phyloP scores from a whole-genome alignment of 2,329 filamentous ascomycete genomes.

The Neonectria coccinea region DNA sequence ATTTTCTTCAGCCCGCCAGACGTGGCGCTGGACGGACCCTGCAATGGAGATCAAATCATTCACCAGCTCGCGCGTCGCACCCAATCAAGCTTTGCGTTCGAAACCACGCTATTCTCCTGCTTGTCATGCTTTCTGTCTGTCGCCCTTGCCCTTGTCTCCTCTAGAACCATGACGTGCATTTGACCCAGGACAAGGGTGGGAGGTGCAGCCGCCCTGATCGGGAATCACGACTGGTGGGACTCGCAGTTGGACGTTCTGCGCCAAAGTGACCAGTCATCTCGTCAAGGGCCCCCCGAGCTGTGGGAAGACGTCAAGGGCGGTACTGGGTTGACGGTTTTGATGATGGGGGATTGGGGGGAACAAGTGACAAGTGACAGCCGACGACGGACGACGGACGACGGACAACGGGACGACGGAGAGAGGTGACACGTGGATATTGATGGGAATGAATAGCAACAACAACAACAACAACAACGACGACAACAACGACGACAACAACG shows the following conservation, averaged over 20 bases:
- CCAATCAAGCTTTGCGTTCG: conserved; percentile 34
- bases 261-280: conserved; percentile 42
- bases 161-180: conserved; percentile 48
- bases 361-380: conserved; percentile 13
- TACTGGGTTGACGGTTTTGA: too few species aligned
- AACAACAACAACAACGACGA: conserved; percentile 4
- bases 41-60: conserved; percentile 42
- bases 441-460: conserved; percentile 19
- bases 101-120: conserved; percentile 40
- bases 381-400: background rate
- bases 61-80: conserved; percentile 24
- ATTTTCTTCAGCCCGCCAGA: conserved; percentile 28
- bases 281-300: conserved; percentile 17
- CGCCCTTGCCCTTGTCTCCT: conserved; percentile 35
- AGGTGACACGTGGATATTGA: conserved; percentile 30
- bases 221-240: conserved; percentile 32
- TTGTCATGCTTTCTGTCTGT: conserved; percentile 31
- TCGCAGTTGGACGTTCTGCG: background rate
- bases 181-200: conserved; percentile 23
- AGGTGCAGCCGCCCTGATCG: conserved; percentile 38
- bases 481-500: conserved; percentile 2
- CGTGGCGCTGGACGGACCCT: conserved; percentile 28
- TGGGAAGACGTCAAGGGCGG: conserved; percentile 6
- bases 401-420: too few species aligned
- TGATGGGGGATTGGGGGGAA: background rate